These are phyloP conservation scores for Xylaria sp. DNA, from an alignment of 2,329 filamentous ascomycete genomes.

Conservation along the genomic window DNA sequence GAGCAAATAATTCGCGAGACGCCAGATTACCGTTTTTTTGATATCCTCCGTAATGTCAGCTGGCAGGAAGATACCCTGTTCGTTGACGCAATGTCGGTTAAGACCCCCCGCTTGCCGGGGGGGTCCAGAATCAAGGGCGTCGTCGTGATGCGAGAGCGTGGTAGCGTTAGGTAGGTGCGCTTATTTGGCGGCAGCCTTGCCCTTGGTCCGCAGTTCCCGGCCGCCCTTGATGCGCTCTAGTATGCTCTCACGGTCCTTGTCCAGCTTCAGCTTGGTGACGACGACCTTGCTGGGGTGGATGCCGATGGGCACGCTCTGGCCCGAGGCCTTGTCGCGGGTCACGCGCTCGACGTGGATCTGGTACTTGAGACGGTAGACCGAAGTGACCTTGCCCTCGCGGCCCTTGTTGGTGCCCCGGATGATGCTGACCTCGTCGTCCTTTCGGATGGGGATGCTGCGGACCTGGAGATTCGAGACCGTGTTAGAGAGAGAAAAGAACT, in stretches of 20 bases:
- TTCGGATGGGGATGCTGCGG: slow-evolving; percentile 94
- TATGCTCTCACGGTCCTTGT: slow-evolving; percentile 91
- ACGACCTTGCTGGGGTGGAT: slow-evolving; percentile 96
- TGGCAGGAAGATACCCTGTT: slow-evolving; percentile 1
- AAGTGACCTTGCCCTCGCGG: slow-evolving; percentile 96
- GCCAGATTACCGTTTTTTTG: slow-evolving; percentile 21
- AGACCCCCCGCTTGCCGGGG: slow-evolving; percentile 5
- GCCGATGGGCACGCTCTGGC: slow-evolving; percentile 92
- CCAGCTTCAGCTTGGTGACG: slow-evolving; percentile 98
- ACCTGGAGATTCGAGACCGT: slow-evolving; percentile 59
- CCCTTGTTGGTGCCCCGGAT: slow-evolving; percentile 95
- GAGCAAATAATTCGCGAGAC: slow-evolving; percentile 14
- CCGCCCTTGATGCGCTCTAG: slow-evolving; percentile 82
- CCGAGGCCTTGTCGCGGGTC: slow-evolving; percentile 94
- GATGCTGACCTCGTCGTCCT: slow-evolving; percentile 93
- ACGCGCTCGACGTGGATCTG: slow-evolving; percentile 96
- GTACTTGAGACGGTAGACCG: slow-evolving; percentile 98
- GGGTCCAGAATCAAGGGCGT: slow-evolving; percentile 13
- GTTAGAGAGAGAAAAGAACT: slow-evolving; percentile 5
- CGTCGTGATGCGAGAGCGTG: neutral
- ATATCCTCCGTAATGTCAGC: slow-evolving; percentile 2
- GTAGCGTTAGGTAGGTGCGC: slow-evolving; percentile 1
- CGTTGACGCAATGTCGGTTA: slow-evolving; percentile 15
- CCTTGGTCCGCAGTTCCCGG: slow-evolving; percentile 75
- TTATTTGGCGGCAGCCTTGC: slow-evolving; percentile 63